Percentiles rank a stretch among this genome's conserved stretches.
These are phyloP conservation scores for Russula vinacea DNA, from an alignment of 768 basidiomycete species.

Conservation along the genomic window DNA sequence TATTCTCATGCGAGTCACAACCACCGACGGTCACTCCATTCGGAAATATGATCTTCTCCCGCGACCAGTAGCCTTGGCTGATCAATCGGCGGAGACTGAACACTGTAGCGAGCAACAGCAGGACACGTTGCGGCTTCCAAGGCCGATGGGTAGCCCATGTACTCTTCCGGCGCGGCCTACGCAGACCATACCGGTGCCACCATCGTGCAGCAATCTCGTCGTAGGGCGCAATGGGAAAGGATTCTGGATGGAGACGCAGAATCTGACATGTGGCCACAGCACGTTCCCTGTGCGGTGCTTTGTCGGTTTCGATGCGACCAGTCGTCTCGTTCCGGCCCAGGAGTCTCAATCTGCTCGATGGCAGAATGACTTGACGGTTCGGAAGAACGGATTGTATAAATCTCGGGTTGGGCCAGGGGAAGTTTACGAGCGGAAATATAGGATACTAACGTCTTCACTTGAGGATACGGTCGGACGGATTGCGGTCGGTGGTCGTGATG, in stretches of 20 bases:
- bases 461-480: conserved; percentile 40
- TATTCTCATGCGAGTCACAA: conserved; percentile 34
- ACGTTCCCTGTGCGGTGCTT: conserved; percentile 37
- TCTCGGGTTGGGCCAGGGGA: conserved; percentile 37
- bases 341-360: conserved; percentile 18
- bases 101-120: neutral
- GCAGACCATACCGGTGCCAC: conserved; percentile 32
- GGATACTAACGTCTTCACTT: conserved; percentile 34
- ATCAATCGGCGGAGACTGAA: conserved; percentile 12
- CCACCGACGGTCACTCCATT: conserved; percentile 32
- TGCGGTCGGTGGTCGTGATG: conserved; percentile 37
- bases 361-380: conserved; percentile 32
- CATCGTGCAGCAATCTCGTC: conserved; percentile 34
- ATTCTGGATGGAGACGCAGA: conserved; percentile 40
- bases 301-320: conserved; percentile 35
- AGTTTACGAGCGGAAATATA: conserved; percentile 35
- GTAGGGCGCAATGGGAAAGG: conserved; percentile 38
- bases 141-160: conserved; percentile 32
- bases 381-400: conserved; percentile 34
- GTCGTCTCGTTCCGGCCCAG: conserved; percentile 18
- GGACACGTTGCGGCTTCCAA: neutral
- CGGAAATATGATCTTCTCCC: conserved; percentile 37
- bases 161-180: conserved; percentile 33
- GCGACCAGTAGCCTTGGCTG: conserved; percentile 19
- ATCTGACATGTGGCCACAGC: conserved; percentile 33